Base-by-base conservation (phyloP, 2,329 filamentous ascomycete genomes). In the Trichoderma atroviride region DNA sequence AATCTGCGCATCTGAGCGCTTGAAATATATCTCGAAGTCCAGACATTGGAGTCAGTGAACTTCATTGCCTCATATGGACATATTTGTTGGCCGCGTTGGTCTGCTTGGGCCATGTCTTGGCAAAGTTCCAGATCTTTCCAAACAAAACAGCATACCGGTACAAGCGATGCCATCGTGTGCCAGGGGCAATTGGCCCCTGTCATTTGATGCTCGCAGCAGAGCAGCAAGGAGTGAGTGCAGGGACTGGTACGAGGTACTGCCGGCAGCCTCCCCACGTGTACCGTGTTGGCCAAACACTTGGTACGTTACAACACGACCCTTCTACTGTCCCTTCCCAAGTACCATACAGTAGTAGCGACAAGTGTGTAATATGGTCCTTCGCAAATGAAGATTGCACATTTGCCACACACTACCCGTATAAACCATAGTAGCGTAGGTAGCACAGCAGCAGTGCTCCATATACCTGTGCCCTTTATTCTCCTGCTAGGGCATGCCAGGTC, bases 51-150 rank as follows among this genome's bases (percentile, higher is more conserved):
- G n/a, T 47, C 35, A 19, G 27, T 31, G n/a, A 24, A 6, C 33
- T 43, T 31, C 3, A 33, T 47, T 47, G 22, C 24, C 35, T 16
- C 24, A 65, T 62, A 52, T 37, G 19, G 19, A 33, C 7, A 27
- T 62, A 31, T 33, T 50, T 11, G 7, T 5, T 43, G 11, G 14
- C 27, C 60, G 60, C 52, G 60, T 31, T 52, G 35, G 22, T 50
- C 47, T 33, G 27, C 35, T 57, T 56, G 35, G 40, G 24, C 35
- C 55, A 68, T 59, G 31, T 68, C 56, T 52, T 53, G 50, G 57
- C 31, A 50, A 59, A 60, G 43, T 53, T 60, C 63, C 56, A 55
- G 65, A 68, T 68, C 56, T 60, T 52, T 53, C 52, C 33, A 40
- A 68, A 52, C 56, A 68, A 27, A 68, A 68, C 56, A 60, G 43